Evolutionary conservation across 2,329 filamentous ascomycete species (phyloP).

Genomic region (Xylaria polymorpha): DNA sequence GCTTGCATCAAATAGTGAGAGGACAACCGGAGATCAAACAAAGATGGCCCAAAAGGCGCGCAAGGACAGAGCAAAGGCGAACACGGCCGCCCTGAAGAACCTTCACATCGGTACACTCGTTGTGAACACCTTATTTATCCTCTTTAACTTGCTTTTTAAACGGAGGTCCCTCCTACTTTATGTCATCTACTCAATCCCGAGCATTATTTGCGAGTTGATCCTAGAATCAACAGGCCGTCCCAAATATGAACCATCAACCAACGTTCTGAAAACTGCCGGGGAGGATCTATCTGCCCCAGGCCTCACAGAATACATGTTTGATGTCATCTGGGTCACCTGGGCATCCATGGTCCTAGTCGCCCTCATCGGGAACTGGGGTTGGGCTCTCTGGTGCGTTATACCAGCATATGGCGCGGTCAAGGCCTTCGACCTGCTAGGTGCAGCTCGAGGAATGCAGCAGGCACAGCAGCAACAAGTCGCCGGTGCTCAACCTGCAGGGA

Average conservation of each 20-base stretch:
- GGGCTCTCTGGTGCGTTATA: conserved; percentile 66
- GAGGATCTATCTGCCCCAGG: conserved; percentile 90
- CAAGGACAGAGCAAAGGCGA: conserved; percentile 79
- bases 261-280: conserved; percentile 78
- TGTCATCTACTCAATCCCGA: conserved; percentile 76
- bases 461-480: conserved; percentile 49
- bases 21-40: conserved; percentile 5
- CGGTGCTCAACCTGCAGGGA: conserved; percentile 55
- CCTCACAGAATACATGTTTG: conserved; percentile 98
- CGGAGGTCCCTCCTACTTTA: conserved; percentile 76
- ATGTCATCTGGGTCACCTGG: conserved; percentile 96
- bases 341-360: conserved; percentile 77
- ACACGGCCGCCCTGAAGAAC: conserved; percentile 79
- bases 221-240: conserved; percentile 89
- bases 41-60: conserved; percentile 72
- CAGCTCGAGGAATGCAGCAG: conserved; percentile 61
- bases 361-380: conserved; percentile 82
- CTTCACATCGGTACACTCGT: conserved; percentile 81
- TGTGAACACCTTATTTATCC: conserved; percentile 79
- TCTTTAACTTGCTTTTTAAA: conserved; percentile 74
- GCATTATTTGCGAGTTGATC: conserved; percentile 82
- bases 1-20: conserved; percentile 6
- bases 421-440: conserved; percentile 64
- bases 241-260: conserved; percentile 71
- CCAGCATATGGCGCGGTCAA: conserved; percentile 68